Base-by-base conservation (phyloP, 768 basidiomycete genomes). In the Rhodocollybia butyracea region DNA sequence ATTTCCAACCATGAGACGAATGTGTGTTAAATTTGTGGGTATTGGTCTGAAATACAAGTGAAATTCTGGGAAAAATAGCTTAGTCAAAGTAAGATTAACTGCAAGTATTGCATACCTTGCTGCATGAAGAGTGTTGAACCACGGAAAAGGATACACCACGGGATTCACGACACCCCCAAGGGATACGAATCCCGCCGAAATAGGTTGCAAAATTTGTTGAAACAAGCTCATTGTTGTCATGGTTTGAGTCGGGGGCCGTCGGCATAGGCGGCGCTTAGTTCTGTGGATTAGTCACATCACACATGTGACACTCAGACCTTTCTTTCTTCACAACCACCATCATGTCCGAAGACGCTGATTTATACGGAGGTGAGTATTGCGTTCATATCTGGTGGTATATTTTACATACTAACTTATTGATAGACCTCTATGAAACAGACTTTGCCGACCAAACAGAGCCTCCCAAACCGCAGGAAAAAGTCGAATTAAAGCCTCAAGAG, bases 321-420 rank as follows among this genome's bases (percentile, higher is more conserved):
- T 51, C 51, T 38, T 51, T 51, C 24, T 27, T 36, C 32, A 15
- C n/a, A 38, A 32, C 36, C 51, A 30, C 40, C 39, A 53, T 34
- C 62, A 88, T 89, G 88, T 84, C 88, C 59, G 89, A 90, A 74
- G 89, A 93, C 70, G 89, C 89, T 73, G 92, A 94, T 70, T 80
- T 94, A 52, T 94, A 94, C 66, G 90, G 91, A 66, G 92, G 92
- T 89, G 66, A 55, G 84, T 65, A n/a, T 22, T n/a, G 38, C 27
- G 21, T 46, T 54, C 24, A 10, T 21, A 50, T 12, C 21, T 12
- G 41, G 13, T 38, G 5, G 1, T 31, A 11, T 24, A 39, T 30
- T 31, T 21, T 43, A 47, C 26, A 53, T 41, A 22, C 34, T 38
- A 30, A 39, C 15, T 30, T 42, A 36, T 29, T 53, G 24, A 32